These are phyloP conservation scores for Rosellinia necatrix DNA, from an alignment of 2,329 filamentous ascomycete species.

Conservation along the genomic window DNA sequence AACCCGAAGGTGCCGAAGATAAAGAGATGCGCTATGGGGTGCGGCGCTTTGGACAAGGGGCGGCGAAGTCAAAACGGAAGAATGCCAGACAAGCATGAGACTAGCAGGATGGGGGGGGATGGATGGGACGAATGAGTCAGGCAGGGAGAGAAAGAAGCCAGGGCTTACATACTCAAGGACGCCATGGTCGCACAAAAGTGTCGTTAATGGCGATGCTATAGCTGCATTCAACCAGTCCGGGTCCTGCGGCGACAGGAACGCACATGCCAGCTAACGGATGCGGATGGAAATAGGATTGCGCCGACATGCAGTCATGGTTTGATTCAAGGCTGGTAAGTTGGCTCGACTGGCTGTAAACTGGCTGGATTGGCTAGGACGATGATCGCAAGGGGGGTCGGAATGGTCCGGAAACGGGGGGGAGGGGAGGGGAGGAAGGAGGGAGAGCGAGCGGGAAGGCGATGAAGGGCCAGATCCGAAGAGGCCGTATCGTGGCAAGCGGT, in stretches of 20 bases:
- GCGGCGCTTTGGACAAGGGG: neutral
- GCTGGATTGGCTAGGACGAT: too few relatives aligned
- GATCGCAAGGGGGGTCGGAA: conserved; percentile 10
- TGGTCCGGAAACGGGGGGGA: neutral
- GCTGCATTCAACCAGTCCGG: conserved; percentile 32
- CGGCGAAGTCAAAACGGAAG: neutral
- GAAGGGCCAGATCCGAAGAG: too few relatives aligned
- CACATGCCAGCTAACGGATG: conserved; percentile 33
- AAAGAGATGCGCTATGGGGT: conserved; percentile 6
- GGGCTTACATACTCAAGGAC: conserved; percentile 41
- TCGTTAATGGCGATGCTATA: conserved; percentile 24
- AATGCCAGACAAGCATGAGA: neutral
- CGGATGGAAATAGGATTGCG: conserved; percentile 27
- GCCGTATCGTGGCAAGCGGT: too few relatives aligned
- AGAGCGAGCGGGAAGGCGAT: neutral
- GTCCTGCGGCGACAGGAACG: conserved; percentile 24
- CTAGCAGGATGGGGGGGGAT: neutral
- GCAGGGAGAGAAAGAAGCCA: too few relatives aligned
- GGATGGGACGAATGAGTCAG: conserved; percentile 4
- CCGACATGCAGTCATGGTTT: conserved; percentile 38
- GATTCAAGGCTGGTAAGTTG: conserved; percentile 22
- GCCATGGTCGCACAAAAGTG: conserved; percentile 31
- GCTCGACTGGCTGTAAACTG: conserved; percentile 15
- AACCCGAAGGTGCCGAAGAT: conserved; percentile 13
- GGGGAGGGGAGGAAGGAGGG: neutral